Conservation (phyloP, 140 eudicot genomes). For the Oenanthe javanica region DNA sequence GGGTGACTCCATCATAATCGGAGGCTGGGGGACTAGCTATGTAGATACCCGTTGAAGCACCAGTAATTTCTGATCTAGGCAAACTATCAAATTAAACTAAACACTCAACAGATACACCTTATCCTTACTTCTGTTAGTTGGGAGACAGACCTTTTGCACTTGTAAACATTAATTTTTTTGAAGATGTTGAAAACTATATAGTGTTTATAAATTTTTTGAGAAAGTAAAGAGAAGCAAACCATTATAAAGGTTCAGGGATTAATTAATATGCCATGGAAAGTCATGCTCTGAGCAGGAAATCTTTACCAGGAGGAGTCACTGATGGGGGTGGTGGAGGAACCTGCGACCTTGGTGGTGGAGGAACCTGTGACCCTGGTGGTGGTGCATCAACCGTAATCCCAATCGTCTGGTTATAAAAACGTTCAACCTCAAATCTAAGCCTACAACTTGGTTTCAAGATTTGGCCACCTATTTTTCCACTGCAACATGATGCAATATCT, state of each 20-base stretch:
- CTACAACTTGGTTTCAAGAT: conserved; percentile 24
- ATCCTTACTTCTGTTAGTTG: neutral
- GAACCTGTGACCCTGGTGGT: too few relatives aligned
- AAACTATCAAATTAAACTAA: neutral
- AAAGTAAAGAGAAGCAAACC: neutral
- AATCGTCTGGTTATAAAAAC: conserved; percentile 15
- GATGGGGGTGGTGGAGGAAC: conserved; percentile 10
- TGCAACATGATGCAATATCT: neutral
- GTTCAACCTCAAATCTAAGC: conserved; percentile 16
- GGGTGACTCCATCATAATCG: neutral
- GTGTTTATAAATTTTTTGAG: neutral
- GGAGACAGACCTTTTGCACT: neutral
- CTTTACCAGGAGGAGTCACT: neutral
- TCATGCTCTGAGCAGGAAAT: neutral
- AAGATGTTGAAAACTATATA: neutral
- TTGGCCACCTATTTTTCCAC: conserved; percentile 12
- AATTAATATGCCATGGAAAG: neutral
- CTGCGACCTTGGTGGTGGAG: conserved; percentile 2
- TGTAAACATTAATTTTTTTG: neutral
- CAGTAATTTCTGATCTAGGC: neutral
- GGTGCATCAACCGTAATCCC: neutral
- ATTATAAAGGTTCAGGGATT: neutral
- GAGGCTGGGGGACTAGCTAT: neutral
- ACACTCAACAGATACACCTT: neutral
- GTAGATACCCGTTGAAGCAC: neutral